Conservation (phyloP, 805 yeast genomes). For the Pichia exigua region DNA sequence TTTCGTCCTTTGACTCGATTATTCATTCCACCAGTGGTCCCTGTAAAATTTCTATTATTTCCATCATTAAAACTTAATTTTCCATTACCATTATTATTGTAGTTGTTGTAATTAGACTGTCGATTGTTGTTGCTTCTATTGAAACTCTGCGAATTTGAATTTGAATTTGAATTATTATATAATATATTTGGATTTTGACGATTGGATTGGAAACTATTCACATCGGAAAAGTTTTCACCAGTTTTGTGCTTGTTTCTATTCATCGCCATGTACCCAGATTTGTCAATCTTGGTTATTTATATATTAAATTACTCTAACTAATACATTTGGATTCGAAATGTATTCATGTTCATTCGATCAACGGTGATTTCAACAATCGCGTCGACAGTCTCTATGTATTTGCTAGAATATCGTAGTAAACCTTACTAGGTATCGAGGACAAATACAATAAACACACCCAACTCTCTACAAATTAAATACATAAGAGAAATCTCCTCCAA, state of each 20-base stretch:
- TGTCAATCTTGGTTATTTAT: background rate
- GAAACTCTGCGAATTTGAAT: background rate
- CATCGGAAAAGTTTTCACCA: constrained; percentile 13
- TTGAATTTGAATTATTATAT: background rate
- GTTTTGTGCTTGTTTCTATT: background rate
- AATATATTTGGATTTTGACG: background rate
- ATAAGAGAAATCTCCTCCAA: no score
- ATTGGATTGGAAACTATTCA: constrained; percentile 16
- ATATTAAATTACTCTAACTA: no score
- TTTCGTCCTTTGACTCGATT: background rate
- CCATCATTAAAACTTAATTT: background rate
- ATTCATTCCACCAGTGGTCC: background rate
- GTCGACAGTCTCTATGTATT: no score
- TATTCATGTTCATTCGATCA: background rate
- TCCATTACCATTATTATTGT: background rate
- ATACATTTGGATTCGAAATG: no score
- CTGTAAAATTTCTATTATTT: background rate
- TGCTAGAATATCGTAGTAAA: no score
- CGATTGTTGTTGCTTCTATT: background rate
- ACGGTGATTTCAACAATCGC: no score
- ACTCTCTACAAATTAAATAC: no score
- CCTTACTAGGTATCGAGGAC: no score
- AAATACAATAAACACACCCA: no score
- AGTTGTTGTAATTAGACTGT: background rate
- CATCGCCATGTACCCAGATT: background rate